Evolutionary conservation across 2,329 filamentous ascomycete genomes (phyloP).

Genomic region (Amesomyces nigricolor): DNA sequence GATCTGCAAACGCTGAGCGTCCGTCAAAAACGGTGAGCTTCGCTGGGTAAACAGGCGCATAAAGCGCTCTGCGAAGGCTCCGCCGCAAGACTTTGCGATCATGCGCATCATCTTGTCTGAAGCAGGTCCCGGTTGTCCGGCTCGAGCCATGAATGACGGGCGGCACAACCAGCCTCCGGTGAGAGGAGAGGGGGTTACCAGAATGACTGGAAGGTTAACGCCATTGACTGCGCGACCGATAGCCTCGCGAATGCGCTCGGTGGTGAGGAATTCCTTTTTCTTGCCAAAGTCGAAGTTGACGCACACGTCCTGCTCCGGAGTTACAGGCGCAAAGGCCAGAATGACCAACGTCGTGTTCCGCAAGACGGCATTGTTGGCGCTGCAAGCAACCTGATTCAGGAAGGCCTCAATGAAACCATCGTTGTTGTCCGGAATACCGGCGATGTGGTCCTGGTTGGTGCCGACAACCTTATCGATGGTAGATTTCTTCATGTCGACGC

Average conservation of each 20-base stretch:
- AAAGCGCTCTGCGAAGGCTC: conserved; percentile 20
- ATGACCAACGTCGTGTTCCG: conserved; percentile 15
- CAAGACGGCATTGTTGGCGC: conserved; percentile 10
- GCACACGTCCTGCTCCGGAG: conserved; percentile 22
- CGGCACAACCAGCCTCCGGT: conserved; percentile 25
- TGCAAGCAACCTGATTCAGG: conserved; percentile 3
- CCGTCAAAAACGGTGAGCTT: conserved; percentile 16
- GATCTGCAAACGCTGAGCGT: conserved; percentile 7
- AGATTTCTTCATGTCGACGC: neutral
- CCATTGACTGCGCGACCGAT: conserved; percentile 14
- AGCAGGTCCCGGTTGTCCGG: neutral
- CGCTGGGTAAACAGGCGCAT: conserved; percentile 12
- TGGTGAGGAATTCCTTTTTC: conserved; percentile 10
- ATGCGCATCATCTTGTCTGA: conserved; percentile 4
- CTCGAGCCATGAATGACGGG: conserved; percentile 13
- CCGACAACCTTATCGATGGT: conserved; percentile 2
- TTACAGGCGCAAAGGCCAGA: conserved; percentile 21
- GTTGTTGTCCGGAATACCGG: neutral
- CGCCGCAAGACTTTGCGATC: conserved; percentile 20
- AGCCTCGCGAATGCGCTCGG: conserved; percentile 9
- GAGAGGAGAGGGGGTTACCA: conserved; percentile 22
- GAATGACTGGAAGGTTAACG: conserved; percentile 10
- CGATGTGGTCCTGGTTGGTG: conserved; percentile 2
- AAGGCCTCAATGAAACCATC: neutral
- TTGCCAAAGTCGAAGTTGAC: conserved; percentile 20